Conservation (phyloP, 2,329 filamentous ascomycete genomes). For the Monosporascus sp. region DNA sequence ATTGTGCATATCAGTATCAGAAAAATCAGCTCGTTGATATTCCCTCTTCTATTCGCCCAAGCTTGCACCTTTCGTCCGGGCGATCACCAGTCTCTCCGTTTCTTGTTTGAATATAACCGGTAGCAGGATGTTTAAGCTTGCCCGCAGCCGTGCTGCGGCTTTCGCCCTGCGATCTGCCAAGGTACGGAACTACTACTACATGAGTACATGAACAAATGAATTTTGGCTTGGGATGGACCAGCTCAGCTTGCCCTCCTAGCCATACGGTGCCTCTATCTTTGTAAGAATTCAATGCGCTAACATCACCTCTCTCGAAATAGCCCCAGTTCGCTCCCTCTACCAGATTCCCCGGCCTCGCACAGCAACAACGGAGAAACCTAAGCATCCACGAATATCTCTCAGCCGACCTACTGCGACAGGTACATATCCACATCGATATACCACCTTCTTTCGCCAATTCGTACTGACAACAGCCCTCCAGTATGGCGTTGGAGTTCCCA, state of each 20-base stretch:
- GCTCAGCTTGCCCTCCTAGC: not conserved
- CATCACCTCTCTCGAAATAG: constrained; percentile 21
- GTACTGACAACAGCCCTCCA: constrained; percentile 35
- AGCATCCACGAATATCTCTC: constrained; percentile 99
- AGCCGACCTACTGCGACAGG: constrained; percentile 77
- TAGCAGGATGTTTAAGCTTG: constrained; percentile 73
- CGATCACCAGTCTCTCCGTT: no score
- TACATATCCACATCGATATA: constrained; percentile 31
- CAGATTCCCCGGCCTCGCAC: constrained; percentile 58
- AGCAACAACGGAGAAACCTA: constrained; percentile 80
- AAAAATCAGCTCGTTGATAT: not conserved
- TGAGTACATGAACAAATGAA: constrained; percentile 10
- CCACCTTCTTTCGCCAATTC: not conserved
- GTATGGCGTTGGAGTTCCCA: constrained; percentile 93
- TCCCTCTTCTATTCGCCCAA: not conserved
- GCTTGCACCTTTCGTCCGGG: no score
- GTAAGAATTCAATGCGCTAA: constrained; percentile 14
- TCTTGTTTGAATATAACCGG: constrained; percentile 25
- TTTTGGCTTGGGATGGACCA: constrained; percentile 8
- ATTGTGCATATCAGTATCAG: not conserved
- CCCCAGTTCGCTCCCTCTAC: constrained; percentile 41
- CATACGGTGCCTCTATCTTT: no score
- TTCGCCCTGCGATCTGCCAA: constrained; percentile 73
- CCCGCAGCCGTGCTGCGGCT: constrained; percentile 74
- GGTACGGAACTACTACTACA: constrained; percentile 43